Conservation (phyloP, 805 yeast species). For the Helenozyma rhizophorensis region DNA sequence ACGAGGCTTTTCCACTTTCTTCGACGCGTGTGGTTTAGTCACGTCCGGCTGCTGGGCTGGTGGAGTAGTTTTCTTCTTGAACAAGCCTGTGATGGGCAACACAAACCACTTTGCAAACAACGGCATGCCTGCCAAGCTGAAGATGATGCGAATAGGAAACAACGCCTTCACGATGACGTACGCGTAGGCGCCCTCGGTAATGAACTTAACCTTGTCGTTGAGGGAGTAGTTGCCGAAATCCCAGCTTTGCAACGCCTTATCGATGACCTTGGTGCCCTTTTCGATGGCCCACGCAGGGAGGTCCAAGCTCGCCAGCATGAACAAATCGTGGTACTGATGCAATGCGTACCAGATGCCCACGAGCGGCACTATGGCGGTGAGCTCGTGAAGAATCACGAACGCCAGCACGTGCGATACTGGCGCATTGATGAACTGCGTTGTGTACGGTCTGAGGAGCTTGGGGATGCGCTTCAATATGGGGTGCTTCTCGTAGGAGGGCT, state of each 20-base stretch:
- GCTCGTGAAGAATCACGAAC: conserved; percentile 66
- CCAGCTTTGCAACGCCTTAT: conserved; percentile 42
- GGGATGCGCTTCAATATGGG: conserved; percentile 44
- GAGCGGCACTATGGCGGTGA: conserved; percentile 70
- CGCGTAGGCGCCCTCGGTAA: conserved; percentile 73
- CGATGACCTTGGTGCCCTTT: conserved; percentile 56
- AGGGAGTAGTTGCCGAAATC: conserved; percentile 33
- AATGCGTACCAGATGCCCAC: conserved; percentile 64
- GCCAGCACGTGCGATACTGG: conserved; percentile 61
- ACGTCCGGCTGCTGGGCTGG: neutral
- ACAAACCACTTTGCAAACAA: conserved; percentile 50
- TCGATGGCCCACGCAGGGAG: conserved; percentile 58
- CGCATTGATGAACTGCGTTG: conserved; percentile 45
- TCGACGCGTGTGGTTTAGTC: conserved; percentile 10
- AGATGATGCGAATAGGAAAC: conserved; percentile 49
- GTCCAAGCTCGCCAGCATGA: conserved; percentile 41
- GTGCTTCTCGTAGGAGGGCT: conserved; percentile 12
- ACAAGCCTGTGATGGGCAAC: conserved; percentile 37
- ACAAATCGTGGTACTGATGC: conserved; percentile 47
- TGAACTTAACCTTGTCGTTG: conserved; percentile 48
- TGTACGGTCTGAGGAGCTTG: conserved; percentile 45
- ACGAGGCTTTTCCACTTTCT: conserved; percentile 33
- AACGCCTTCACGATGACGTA: conserved; percentile 62
- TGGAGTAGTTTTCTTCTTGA: conserved; percentile 6
- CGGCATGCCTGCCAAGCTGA: conserved; percentile 53